Evolutionary conservation across 306 rosid species (phyloP), one percentile per base, ranked within the genome.

Genomic region (Sindora glabra): DNA sequence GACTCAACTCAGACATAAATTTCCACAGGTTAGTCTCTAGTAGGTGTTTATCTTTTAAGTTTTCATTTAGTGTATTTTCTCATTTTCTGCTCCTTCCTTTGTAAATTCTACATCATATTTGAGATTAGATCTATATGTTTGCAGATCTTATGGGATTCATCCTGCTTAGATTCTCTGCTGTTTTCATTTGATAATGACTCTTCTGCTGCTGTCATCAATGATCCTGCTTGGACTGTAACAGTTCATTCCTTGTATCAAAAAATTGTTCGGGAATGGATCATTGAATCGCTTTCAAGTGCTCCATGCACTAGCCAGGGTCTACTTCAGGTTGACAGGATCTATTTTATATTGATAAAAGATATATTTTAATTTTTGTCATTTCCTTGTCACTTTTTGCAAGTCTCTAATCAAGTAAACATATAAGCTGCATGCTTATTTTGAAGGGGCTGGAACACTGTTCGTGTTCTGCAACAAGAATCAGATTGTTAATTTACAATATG

Each of bases 271-370:
- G 96, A 92, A 40, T 92, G 99, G 99, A 84, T 92, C 39, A 70
- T 89, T 47, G 89, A 86, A 76, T 83, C 99, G 27, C 86, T 92
- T 69, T 89, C 96, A 73, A 80, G 75, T 70, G 89, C 99, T 65
- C 96, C 99, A 27, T 89, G 99, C 78, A 86, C 99, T 68, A 80
- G 88, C 95, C 96, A 89, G 79, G 99, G 99, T 82, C 99, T 92
- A 74, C 83, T 92, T 45, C 96, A 92, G 96, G 99, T 92, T 81
- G 66, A 65, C 45, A 23, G 64, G 62, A 71, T 69, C 70, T 61
- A 39, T 45, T 59, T 37, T 45, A 21, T 62, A 21, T 62, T 68
- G 36, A 23, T 69, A 12, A 42, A 62, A 63, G 18, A 18, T 14
- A 63, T 49, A 27, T 48, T 10, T 32, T 8, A 46, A 5, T 64